Base-by-base conservation (phyloP, 2,329 filamentous ascomycete genomes). In the Monosporascus sp. region DNA sequence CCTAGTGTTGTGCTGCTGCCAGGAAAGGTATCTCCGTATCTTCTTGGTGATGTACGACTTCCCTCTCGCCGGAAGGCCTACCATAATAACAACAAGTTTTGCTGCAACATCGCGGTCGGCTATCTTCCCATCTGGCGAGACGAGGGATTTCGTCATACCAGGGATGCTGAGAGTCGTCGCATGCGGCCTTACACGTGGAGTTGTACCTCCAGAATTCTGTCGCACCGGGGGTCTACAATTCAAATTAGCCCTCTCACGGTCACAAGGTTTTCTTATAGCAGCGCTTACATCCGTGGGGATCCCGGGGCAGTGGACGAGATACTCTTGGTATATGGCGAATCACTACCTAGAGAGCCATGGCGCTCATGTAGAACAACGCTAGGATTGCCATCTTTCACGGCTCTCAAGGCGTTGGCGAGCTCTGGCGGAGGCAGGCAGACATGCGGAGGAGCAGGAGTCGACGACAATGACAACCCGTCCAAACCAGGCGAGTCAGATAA, bases 21-120 rank as follows among this genome's bases (percentile, higher is more conserved):
- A 99, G 49, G 95, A 93, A 49, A 99, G 76, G 68, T 97, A 99
- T 57, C 94, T 84, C 55, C 94, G 89, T 58, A 99, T 82, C 75
- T 99, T 99, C 78, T 97, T 97, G 57, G 94, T 97, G 65, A 99
- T 96, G 73, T 99, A 99, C 52, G 92, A 97, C 75, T 99, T 99
- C 68, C 94, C 94, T 65, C 94, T 81, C 9, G 94, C 94, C 3
- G 94, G 94, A 63, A 99, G 76, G 58, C 94, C 94, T 56, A 99
- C 94, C 94, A 99, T 99, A 69, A 99, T 86, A 65, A 99, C 96
- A 67, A 97, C 91, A 57, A 99, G 79, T 78, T 99, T 99, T 41
- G 94, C 89, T 49, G 92, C 94, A 49, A 99, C 89, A 79, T 99
- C 94, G 66, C 93, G 83, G 67, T 93, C 86, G 52, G 94, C 88